Evolutionary conservation across 306 rosid species (phyloP).

Genomic region (Mimosa pudica): DNA sequence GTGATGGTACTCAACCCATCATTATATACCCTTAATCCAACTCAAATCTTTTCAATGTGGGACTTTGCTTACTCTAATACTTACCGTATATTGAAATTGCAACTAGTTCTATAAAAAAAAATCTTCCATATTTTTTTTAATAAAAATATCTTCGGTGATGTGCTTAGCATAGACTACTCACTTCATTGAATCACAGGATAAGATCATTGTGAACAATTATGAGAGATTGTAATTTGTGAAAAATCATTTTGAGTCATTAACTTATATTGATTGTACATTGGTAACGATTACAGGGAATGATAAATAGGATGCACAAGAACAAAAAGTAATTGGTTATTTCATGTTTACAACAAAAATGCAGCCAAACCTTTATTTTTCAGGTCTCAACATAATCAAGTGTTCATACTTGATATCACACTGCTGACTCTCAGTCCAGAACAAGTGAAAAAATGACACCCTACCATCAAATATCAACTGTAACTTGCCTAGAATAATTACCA

Average conservation of each 20-base stretch:
- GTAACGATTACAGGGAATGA: not conserved
- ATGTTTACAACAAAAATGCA: too few species aligned
- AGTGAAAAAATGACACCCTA: not conserved
- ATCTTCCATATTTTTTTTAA: not conserved
- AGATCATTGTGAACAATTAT: not conserved
- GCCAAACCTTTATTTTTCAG: too few species aligned
- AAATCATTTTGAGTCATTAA: not conserved
- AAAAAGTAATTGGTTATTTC: not conserved
- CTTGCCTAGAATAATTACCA: conserved; percentile 20
- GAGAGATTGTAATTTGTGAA: not conserved
- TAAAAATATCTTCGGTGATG: not conserved
- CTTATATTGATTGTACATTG: not conserved
- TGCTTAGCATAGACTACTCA: not conserved
- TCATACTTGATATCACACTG: not conserved
- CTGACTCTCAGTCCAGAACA: not conserved
- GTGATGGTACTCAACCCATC: too few species aligned
- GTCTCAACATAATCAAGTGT: not conserved
- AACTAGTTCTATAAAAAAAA: conserved; percentile 12
- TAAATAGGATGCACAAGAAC: not conserved
- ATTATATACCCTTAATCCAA: too few species aligned
- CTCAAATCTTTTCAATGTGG: too few species aligned
- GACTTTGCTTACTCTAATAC: too few species aligned
- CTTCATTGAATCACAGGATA: not conserved
- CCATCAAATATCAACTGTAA: not conserved
- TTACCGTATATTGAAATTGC: not conserved